Base-by-base conservation (phyloP, 805 yeast genomes). In the Schwanniomyces polymorphus region DNA sequence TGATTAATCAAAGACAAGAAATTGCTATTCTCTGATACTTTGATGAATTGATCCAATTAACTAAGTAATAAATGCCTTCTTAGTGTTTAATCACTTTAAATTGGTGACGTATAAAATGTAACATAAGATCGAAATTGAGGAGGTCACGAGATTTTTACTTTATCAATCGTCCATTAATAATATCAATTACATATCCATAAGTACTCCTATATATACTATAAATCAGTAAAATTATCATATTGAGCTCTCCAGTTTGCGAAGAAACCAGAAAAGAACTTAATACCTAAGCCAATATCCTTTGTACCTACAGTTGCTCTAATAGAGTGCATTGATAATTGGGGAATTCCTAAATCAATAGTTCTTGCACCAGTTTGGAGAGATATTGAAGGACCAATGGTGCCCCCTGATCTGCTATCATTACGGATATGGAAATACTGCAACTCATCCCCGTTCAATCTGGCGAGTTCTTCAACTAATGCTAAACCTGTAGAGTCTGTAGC, bases 401-500 rank as follows among this genome's bases (percentile, higher is more conserved):
- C 95, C 27, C 97, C 97, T 0, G 91, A 84, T 61, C 94, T 80
- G 12, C 88, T 79, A 63, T 85, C 91, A 68, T 90, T 89, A 66
- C 94, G 81, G 63, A 88, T 86, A 61, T 89, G 96, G 82, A 88
- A 88, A 67, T 82, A 84, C 68, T 90, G 97, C 26, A 89, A 54
- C 45, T 71, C 68, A 61, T 86, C 90, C 43, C 75, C 85, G 50
- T 87, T 83, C 44, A 69, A 61, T 48, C 79, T 70, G 2, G 90
- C 96, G 52, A 89, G 62, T 57, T 85, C 85, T 64, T 86, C 88
- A 41, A 82, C 74, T 42, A 90, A 70, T 0, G 92, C 86, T 17
- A 80, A 66, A 14, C 92, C 89, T 41, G 83, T 82, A 3, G 85
- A 75, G 61, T 89, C 95, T 7, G 96, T 87, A 23, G 91, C 90